A percentile compares a stretch with the other conserved stretches of the same genome.
Evolutionary conservation across 2,329 filamentous ascomycete species (phyloP).

Genomic region (Curvularia hawaiiensis): DNA sequence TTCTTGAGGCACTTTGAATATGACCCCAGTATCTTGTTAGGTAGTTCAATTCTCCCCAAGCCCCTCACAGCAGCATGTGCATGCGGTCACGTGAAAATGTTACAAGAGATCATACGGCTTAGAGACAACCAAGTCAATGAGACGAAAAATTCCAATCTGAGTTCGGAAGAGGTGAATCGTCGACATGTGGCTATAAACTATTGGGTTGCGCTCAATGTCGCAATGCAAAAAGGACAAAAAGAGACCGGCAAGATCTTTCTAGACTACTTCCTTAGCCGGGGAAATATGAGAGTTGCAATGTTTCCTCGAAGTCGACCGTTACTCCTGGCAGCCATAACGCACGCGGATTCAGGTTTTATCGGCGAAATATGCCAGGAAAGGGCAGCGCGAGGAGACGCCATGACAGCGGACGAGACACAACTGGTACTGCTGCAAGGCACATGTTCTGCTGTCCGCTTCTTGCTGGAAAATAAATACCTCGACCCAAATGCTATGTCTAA

Average conservation of each 20-base stretch:
- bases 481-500: neutral
- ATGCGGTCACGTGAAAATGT: neutral
- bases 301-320: neutral
- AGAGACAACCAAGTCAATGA: neutral
- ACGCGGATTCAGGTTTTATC: neutral
- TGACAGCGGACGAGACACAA: neutral
- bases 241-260: neutral
- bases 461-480: neutral
- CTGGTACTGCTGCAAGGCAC: neutral
- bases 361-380: neutral
- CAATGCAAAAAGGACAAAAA: neutral
- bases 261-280: neutral
- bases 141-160: neutral
- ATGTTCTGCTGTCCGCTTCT: neutral
- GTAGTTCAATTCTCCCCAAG: neutral
- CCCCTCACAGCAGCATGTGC: neutral
- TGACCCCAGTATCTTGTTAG: neutral
- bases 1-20: neutral
- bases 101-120: neutral
- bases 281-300: no score
- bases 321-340: neutral
- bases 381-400: neutral
- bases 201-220: neutral
- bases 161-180: neutral
- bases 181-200: neutral